Evolutionary conservation across 2,329 filamentous ascomycete species (phyloP).

Genomic region (Furcasterigmium furcatum): DNA sequence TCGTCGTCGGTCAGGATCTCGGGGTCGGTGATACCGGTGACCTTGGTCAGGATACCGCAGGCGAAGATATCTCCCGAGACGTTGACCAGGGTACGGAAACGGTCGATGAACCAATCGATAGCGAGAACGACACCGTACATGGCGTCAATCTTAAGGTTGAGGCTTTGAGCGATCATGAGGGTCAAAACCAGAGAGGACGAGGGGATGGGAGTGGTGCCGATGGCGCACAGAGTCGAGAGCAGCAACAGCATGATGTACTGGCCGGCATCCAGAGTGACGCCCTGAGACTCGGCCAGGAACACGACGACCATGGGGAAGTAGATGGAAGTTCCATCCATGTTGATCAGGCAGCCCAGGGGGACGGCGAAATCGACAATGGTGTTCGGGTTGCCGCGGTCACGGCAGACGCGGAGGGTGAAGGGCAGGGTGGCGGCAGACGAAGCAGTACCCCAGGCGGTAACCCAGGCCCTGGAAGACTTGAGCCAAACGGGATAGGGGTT

Average conservation of each 20-base stretch:
- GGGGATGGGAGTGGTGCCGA: constrained; percentile 51
- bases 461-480: constrained; percentile 46
- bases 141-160: constrained; percentile 40
- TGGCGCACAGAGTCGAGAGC: constrained; percentile 46
- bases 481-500: constrained; percentile 48
- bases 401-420: constrained; percentile 39
- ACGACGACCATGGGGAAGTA: constrained; percentile 52
- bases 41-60: constrained; percentile 30
- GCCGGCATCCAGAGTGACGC: constrained; percentile 33
- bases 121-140: constrained; percentile 52
- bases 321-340: constrained; percentile 54
- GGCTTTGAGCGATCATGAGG: constrained; percentile 45
- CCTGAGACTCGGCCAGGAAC: constrained; percentile 49
- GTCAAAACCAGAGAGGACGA: constrained; percentile 47
- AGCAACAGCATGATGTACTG: constrained; percentile 47
- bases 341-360: constrained; percentile 45
- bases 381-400: constrained; percentile 31
- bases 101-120: constrained; percentile 54
- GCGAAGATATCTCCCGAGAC: constrained; percentile 48
- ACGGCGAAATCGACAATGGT: constrained; percentile 41
- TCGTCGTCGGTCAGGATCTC: constrained; percentile 6
- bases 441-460: constrained; percentile 52
- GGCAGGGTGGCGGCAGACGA: constrained; percentile 50
- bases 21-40: constrained; percentile 30
- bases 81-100: constrained; percentile 49